Evolutionary conservation across 179 eudicot genomes (phyloP), one percentile per base, ranked within the genome.

Genomic region (Spergularia azorica): DNA sequence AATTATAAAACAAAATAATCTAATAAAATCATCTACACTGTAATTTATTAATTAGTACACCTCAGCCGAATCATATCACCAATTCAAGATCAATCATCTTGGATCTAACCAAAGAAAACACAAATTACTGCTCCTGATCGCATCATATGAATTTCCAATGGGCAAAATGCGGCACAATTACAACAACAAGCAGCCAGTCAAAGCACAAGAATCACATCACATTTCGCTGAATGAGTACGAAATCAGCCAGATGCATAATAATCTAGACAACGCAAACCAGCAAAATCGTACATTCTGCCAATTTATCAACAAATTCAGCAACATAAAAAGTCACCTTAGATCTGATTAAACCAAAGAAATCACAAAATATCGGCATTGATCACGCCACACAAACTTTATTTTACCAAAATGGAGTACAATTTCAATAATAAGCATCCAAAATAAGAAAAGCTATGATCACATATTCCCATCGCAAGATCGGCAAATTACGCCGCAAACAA

Each of bases 391-490:
- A 15, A 67, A 67, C 56, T 17, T 67, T 55, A 9, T 9, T 41
- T 3, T 9, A 17, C 71, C 56, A 18, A 43, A 46, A 43, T 48
- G 52, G 0, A n/a, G 51, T n/a, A 9, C 32, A 67, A 18, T 2
- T 6, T 48, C 16, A 48, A 67, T 26, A 26, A 92, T 83, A 72
- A 92, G 94, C 70, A 95, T 26, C 32, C 32, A 26, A 26, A 26
- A 15, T 77, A 26, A 14, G 11, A 76, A 94, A 80, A 60, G 83
- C 91, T 51, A 93, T 13, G 55, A 17, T 67, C 55, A 0, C 55
- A 10, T 7, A 3, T 91, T 70, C 93, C 98, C 79, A 88, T 80
- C 43, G 8, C 36, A 16, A 59, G 18, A 65, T 43, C 21, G 41
- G 16, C 46, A 16, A 39, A 65, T 6, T 14, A 15, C 21, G 46